phyloP scores from a whole-genome alignment of 345 rosid genomes.

The Gossypium ekmanianum region DNA sequence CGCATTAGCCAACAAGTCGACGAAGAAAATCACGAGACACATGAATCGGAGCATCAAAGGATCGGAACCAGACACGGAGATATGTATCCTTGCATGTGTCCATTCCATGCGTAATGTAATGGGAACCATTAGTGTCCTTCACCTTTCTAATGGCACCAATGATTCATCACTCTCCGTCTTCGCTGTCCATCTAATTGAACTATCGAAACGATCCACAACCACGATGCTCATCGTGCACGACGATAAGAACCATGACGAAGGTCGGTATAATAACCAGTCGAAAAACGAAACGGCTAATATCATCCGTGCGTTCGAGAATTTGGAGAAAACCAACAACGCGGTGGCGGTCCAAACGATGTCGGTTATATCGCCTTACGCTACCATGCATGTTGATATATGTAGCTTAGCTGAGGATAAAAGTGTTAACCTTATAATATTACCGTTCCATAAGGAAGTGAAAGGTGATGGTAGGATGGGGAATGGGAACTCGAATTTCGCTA shows the following conservation, averaged over 20 bases:
- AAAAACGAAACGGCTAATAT: conserved; percentile 37
- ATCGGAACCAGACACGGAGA: conserved; percentile 26
- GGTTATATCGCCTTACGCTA: conserved; percentile 47
- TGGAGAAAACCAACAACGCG: conserved; percentile 21
- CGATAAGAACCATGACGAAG: conserved; percentile 13
- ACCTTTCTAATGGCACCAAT: conserved; percentile 37
- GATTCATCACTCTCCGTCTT: conserved; percentile 34
- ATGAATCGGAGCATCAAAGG: conserved; percentile 39
- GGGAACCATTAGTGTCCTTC: conserved; percentile 43
- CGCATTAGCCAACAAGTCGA: conserved; percentile 22
- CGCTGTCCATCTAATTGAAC: conserved; percentile 56
- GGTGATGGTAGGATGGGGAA: conserved; percentile 36
- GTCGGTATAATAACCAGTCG: not conserved
- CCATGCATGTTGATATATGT: conserved; percentile 64
- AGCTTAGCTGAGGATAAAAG: conserved; percentile 58
- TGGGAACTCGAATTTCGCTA: conserved; percentile 27
- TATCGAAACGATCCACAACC: conserved; percentile 40
- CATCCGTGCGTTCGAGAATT: conserved; percentile 29
- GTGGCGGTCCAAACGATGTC: conserved; percentile 41
- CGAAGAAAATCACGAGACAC: conserved; percentile 23
- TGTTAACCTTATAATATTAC: conserved; percentile 45
- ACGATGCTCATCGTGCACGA: conserved; percentile 53
- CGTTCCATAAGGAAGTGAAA: conserved; percentile 41
- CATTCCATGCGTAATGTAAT: conserved; percentile 31
- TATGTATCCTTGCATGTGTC: conserved; percentile 37